phyloP scores from a whole-genome alignment of 208 protist species.

The Leishmania gerbilli region DNA sequence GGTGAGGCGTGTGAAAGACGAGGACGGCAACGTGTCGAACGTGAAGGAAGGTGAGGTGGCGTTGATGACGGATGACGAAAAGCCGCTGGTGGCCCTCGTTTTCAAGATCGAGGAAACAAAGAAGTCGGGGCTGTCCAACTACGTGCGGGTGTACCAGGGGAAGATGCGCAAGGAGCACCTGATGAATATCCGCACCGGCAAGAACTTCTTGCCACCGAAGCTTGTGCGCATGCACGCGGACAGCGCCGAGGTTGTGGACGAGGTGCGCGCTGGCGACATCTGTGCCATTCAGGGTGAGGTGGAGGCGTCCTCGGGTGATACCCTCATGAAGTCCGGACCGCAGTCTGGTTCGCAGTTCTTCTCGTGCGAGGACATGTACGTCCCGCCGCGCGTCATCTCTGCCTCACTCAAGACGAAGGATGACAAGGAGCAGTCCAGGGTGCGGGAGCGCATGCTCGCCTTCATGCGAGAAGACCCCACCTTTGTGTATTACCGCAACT shows the following conservation, averaged over 20 bases:
- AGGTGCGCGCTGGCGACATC: slow-evolving; percentile 97
- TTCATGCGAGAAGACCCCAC: slow-evolving; percentile 98
- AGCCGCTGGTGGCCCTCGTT: slow-evolving; percentile 95
- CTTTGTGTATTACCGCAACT: slow-evolving; percentile 94
- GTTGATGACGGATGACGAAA: slow-evolving; percentile 87
- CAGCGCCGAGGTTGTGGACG: slow-evolving; percentile 95
- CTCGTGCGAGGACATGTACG: slow-evolving; percentile 96
- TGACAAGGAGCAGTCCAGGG: slow-evolving; percentile 72
- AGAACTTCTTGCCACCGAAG: slow-evolving; percentile 93
- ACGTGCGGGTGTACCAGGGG: slow-evolving; percentile 99
- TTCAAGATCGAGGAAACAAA: slow-evolving; percentile 99
- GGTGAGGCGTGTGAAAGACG: slow-evolving; percentile 87
- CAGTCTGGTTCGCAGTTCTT: slow-evolving; percentile 63
- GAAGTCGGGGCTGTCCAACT: slow-evolving; percentile 97
- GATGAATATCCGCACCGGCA: slow-evolving; percentile 85
- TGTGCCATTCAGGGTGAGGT: slow-evolving; percentile 98
- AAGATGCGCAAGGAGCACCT: slow-evolving; percentile 92
- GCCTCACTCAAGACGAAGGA: slow-evolving; percentile 93
- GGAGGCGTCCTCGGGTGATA: slow-evolving; percentile 97
- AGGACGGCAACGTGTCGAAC: slow-evolving; percentile 74
- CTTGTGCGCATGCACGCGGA: slow-evolving; percentile 98
- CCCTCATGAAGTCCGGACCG: slow-evolving; percentile 88
- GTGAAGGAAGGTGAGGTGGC: slow-evolving; percentile 82
- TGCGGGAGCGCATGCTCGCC: slow-evolving; percentile 82
- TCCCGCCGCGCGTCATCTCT: slow-evolving; percentile 98